These are phyloP conservation scores for Helotiales sp. DNA, from an alignment of 2,329 filamentous ascomycete species.

Conservation along the genomic window DNA sequence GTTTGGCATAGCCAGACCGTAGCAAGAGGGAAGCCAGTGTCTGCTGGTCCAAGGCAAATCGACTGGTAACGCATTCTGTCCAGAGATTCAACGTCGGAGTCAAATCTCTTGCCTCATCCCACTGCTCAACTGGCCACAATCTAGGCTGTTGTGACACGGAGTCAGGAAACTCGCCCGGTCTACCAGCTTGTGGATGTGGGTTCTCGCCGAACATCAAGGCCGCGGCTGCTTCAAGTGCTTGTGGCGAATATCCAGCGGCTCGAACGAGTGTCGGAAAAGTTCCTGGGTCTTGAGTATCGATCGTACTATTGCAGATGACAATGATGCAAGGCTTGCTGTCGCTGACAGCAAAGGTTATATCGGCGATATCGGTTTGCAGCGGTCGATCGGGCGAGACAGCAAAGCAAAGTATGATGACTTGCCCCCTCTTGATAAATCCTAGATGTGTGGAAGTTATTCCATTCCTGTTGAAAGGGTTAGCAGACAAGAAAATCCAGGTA, in stretches of 20 bases:
- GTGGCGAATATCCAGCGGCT: conserved; percentile 53
- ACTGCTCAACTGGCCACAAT: conserved; percentile 42
- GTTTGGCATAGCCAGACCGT: conserved; percentile 60
- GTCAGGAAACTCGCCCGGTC: background rate
- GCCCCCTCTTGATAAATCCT: conserved; percentile 42
- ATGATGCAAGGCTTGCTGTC: conserved; percentile 57
- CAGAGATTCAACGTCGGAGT: conserved; percentile 37
- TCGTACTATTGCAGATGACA: conserved; percentile 55
- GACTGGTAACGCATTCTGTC: conserved; percentile 35
- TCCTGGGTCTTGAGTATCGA: conserved; percentile 46
- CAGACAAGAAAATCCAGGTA: background rate
- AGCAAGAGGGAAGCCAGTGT: conserved; percentile 54
- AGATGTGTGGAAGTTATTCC: conserved; percentile 55
- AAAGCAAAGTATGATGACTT: conserved; percentile 55
- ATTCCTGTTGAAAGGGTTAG: conserved; percentile 31
- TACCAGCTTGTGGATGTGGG: conserved; percentile 2
- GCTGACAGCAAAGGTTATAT: conserved; percentile 46
- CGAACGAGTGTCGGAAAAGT: conserved; percentile 59
- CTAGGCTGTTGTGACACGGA: conserved; percentile 21
- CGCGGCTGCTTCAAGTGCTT: conserved; percentile 56
- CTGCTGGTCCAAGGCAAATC: conserved; percentile 52
- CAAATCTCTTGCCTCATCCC: conserved; percentile 40
- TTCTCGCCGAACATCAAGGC: conserved; percentile 57
- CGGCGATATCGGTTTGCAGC: conserved; percentile 58
- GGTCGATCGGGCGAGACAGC: conserved; percentile 49